phyloP scores from a whole-genome alignment of 139 green algal genomes.

The Cymbomonas tetramitiformis region DNA sequence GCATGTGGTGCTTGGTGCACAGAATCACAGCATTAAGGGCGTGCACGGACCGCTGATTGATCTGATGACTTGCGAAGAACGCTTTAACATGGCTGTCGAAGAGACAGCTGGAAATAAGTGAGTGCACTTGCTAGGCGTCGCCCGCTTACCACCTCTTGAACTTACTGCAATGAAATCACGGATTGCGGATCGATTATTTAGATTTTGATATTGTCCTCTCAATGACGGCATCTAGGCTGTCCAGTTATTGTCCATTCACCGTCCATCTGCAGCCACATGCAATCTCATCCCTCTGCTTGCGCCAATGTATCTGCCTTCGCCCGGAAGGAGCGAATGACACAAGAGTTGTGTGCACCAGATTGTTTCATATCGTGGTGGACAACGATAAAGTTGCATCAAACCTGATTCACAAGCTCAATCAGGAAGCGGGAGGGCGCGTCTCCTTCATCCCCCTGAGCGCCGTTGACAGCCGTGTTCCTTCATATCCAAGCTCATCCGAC shows the following conservation, averaged over 20 bases:
- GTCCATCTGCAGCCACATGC: no score
- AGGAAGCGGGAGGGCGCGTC: constrained; percentile 50
- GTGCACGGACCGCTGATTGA: constrained; percentile 83
- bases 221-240: no score
- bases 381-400: constrained; percentile 46
- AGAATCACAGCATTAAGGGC: constrained; percentile 54
- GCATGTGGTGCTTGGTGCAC: no score
- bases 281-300: no score
- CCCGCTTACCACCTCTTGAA: not conserved
- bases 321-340: no score
- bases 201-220: no score
- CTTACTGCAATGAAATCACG: not conserved
- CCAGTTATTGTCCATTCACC: no score
- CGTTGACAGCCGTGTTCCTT: constrained; percentile 22
- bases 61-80: constrained; percentile 54
- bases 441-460: constrained; percentile 89
- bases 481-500: constrained; percentile 26
- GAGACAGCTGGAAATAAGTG: constrained; percentile 45
- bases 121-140: no score
- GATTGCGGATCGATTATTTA: no score
- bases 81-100: constrained; percentile 72
- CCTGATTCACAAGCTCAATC: constrained; percentile 49
- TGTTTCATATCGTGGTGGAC: constrained; percentile 78
- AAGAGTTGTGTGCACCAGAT: constrained; percentile 22
- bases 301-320: no score